Percentiles rank a stretch among this genome's conserved stretches.
phyloP scores from a whole-genome alignment of 352 stramenopile species.

The Globisporangium paroecandrum region DNA sequence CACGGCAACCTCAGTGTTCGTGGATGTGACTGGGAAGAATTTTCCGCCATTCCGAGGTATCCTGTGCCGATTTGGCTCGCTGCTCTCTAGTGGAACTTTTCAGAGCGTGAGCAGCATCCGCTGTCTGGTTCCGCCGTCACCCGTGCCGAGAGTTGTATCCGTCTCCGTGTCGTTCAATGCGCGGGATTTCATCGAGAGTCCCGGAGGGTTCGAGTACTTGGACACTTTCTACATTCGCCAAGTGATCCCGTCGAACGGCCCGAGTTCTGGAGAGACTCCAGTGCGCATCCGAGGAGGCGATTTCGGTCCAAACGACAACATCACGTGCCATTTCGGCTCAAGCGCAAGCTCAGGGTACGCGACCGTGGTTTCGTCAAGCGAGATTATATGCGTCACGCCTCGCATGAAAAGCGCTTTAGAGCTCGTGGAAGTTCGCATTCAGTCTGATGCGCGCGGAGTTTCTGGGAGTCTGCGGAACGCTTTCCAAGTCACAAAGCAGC shows the following conservation, averaged over 20 bases:
- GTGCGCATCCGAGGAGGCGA: slow-evolving; percentile 55
- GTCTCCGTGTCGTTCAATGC: slow-evolving; percentile 67
- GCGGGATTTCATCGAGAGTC: slow-evolving; percentile 42
- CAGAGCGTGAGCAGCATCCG: slow-evolving; percentile 29
- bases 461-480: slow-evolving; percentile 24
- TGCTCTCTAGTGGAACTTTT: slow-evolving; percentile 30
- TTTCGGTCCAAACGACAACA: slow-evolving; percentile 38
- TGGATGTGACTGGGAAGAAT: slow-evolving; percentile 36
- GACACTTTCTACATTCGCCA: slow-evolving; percentile 26
- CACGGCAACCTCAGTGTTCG: background rate
- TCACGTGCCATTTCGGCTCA: slow-evolving; percentile 49
- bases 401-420: slow-evolving; percentile 9
- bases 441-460: slow-evolving; percentile 23
- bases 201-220: slow-evolving; percentile 35
- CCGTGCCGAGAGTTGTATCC: slow-evolving; percentile 18
- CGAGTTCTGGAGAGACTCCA: slow-evolving; percentile 50
- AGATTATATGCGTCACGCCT: slow-evolving; percentile 45
- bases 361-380: slow-evolving; percentile 32
- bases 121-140: slow-evolving; percentile 38
- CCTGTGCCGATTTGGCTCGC: slow-evolving; percentile 30
- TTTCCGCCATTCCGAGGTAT: slow-evolving; percentile 41
- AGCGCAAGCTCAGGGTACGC: slow-evolving; percentile 21
- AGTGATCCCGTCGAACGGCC: slow-evolving; percentile 44
- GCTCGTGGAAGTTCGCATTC: slow-evolving; percentile 30
- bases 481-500: slow-evolving; percentile 46